Evolutionary conservation across 306 rosid species (phyloP), one percentile per base, ranked within the genome.

Genomic region (Trifolium subterraneum): DNA sequence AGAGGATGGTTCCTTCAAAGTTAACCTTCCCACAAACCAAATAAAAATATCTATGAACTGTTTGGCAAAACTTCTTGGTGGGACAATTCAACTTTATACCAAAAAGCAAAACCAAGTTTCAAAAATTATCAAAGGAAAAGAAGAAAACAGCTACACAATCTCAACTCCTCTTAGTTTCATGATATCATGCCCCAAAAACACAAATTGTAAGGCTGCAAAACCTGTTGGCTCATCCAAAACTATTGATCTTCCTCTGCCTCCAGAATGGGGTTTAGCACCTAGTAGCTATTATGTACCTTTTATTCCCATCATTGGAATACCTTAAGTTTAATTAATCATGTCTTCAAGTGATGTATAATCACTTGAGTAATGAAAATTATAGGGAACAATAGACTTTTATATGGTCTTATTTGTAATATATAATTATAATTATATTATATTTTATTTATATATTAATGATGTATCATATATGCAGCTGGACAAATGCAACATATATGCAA

Each of bases 211-310:
- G 68, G 66, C 73, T 51, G 33, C 13, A 27, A 78, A 78, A 29
- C n/a, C 80, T 27, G 50, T 84, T 19, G 87, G 85, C 61, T 85
- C 97, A 7, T 94, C 97, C 64, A 82, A 92, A 81, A 94, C 92
- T 5, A 3, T 92, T 12, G 65, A 94, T 82, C 59, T 94, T 35
- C 99, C 99, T 73, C 71, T 94, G 48, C 97, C 99, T 25, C 92
- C 84, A 5, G 88, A 86, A 73, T 94, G 96, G 99, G 99, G 99
- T 5, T 77, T 94, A 58, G 97, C 99, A 15, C 99, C 99, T 0
- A 81, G 86, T 29, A 92, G 97, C 88, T 84, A 77, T 11, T 94
- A 90, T 59, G 1, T 86, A 14, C 99, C 99, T 62, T 87, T 84
- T 79, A 0, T 91, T 72, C 97, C 99, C 31, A 94, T 94, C 64